phyloP scores from a whole-genome alignment of 2,329 filamentous ascomycete species.

The Cordyceps militaris region DNA sequence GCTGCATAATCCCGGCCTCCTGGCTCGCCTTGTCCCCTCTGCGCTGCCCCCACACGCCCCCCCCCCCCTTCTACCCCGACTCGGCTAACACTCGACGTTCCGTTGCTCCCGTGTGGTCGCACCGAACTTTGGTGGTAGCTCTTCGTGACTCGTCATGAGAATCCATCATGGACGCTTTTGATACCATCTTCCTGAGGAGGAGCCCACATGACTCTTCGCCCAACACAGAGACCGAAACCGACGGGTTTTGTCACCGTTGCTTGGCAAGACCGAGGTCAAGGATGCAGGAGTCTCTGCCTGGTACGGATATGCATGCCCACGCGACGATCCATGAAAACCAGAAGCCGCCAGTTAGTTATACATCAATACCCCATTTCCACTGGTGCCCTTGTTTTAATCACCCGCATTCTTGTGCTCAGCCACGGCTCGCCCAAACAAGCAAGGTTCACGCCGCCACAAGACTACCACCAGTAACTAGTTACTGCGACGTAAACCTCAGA shows the following conservation, averaged over 20 bases:
- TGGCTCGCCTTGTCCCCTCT: constrained; percentile 1
- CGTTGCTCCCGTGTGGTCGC: constrained; percentile 2
- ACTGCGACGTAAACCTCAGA: background rate
- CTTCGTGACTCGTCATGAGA: constrained; percentile 9
- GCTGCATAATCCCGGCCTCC: constrained; percentile 3
- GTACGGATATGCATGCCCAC: no score
- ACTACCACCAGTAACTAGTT: background rate
- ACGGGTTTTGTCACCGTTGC: no score
- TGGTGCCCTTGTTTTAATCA: background rate
- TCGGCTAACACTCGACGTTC: constrained; percentile 10
- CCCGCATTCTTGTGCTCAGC: constrained; percentile 8
- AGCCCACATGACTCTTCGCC: no score
- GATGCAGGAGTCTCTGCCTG: no score
- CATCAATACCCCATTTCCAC: background rate
- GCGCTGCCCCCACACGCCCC: constrained; percentile 9
- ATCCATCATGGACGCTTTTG: background rate
- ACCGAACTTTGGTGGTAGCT: no score
- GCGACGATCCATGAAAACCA: no score
- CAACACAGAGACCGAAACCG: background rate
- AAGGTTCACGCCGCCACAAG: background rate
- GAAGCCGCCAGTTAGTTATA: no score
- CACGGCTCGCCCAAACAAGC: background rate
- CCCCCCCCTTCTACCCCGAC: background rate
- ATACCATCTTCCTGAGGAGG: background rate
- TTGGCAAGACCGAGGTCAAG: no score